Base-by-base conservation (phyloP, 257 asterid genomes). In the Datura wrightii region DNA sequence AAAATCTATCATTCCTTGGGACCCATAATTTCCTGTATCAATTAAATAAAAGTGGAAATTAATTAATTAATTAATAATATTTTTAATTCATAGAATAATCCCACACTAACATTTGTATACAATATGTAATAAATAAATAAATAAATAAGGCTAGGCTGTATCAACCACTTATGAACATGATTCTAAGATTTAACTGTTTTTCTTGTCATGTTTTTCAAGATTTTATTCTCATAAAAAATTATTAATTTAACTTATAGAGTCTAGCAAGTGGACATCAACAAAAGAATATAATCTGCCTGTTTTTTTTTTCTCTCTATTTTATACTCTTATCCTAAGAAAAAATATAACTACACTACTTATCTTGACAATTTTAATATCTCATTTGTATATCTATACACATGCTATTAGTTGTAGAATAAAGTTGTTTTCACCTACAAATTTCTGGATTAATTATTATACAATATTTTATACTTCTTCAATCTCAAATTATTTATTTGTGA, bases 1-100 rank as follows among this genome's bases (percentile, higher is more conserved):
- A 46, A 90, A 90, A 80, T 90, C 92, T 82, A 90, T 90, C 93
- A 90, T 90, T 80, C 90, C 91, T 83, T 89, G 89, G 87, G 89
- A 65, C 85, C 91, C 91, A 85, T 90, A 87, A 50, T 90, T 83
- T 76, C 93, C 93, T 90, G 84, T 71, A 86, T n/a, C 13, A 62
- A 50, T 60, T 78, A 41, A 67, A n/a, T 63, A 60, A 55, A 79
- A 69, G 84, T 84, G 83, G 78, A 66, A 18, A 59, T 19, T 44
- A 55, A 56, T 65, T 24, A 71, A 76, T 66, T 53, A 53, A 60
- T 6, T 66, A 55, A 48, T 56, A 71, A 65, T 56, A 34, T 76
- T 56, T 83, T 63, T 6, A 78, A 13, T 6, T 31, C 8, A 80
- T 39, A 58, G 53, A 65, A 65, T 65, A 62, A 48, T 18, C n/a